Evolutionary conservation across 2,329 filamentous ascomycete genomes (phyloP).

Genomic region (Cladophialophora bantiana): DNA sequence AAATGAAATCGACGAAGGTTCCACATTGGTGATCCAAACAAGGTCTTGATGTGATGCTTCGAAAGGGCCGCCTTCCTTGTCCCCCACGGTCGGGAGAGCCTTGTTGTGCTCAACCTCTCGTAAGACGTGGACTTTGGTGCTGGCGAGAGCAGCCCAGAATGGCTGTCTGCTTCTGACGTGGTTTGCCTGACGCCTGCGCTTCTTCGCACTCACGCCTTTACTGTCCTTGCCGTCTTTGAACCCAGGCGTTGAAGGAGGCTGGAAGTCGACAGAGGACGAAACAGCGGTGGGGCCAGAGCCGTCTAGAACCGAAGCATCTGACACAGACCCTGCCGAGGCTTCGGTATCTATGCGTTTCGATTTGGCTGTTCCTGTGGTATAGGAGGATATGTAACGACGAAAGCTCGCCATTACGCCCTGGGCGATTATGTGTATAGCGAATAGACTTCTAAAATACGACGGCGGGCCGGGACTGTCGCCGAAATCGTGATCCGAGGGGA

Average conservation of each 20-base stretch:
- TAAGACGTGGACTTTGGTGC: conserved; percentile 94
- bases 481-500: conserved; percentile 51
- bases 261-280: conserved; percentile 51
- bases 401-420: conserved; percentile 58
- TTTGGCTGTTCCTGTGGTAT: conserved; percentile 50
- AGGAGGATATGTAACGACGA: conserved; percentile 54
- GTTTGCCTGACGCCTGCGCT: conserved; percentile 87
- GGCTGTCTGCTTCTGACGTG: conserved; percentile 90
- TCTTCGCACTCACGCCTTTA: conserved; percentile 72
- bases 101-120: conserved; percentile 86
- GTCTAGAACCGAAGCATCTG: conserved; percentile 53
- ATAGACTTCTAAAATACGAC: conserved; percentile 55
- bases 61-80: conserved; percentile 33
- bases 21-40: conserved; percentile 57
- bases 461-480: conserved; percentile 49
- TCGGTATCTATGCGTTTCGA: conserved; percentile 55
- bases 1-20: conserved; percentile 56
- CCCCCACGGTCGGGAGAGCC: conserved; percentile 40
- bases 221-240: conserved; percentile 61
- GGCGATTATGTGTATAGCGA: conserved; percentile 58
- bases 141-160: conserved; percentile 91
- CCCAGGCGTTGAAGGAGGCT: conserved; percentile 60
- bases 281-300: conserved; percentile 50
- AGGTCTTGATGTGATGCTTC: conserved; percentile 51
- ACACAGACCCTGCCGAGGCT: conserved; percentile 52